Percentiles rank a stretch among this genome's conserved stretches.
Conservation (phyloP, 345 rosid species). For the Acer campestre region DNA sequence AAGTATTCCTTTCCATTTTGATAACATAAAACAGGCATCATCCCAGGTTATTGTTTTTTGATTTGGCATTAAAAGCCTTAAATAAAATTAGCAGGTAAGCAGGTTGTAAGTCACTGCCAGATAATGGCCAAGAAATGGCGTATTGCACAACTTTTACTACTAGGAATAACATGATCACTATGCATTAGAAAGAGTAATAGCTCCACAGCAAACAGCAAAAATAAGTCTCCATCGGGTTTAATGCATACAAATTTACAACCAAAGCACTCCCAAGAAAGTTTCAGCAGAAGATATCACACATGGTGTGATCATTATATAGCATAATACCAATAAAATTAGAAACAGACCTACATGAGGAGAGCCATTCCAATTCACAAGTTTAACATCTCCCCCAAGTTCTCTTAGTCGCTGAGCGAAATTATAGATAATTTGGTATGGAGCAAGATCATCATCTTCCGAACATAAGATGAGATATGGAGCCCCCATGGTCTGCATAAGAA, state of each 20-base stretch:
- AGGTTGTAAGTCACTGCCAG: not conserved
- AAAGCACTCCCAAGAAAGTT: conserved; percentile 8
- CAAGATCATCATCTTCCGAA: conserved; percentile 81
- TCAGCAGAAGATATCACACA: conserved; percentile 9
- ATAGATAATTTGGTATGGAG: conserved; percentile 68
- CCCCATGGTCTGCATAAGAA: conserved; percentile 58
- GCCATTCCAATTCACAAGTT: conserved; percentile 71
- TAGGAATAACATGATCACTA: not conserved
- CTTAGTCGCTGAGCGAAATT: conserved; percentile 71
- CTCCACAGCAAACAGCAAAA: conserved; percentile 2
- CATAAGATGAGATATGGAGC: conserved; percentile 84
- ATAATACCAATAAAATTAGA: conserved; percentile 10
- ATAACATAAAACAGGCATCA: not conserved
- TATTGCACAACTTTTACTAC: not conserved
- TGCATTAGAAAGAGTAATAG: not conserved
- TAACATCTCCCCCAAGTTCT: conserved; percentile 80
- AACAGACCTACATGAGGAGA: conserved; percentile 93
- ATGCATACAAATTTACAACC: not conserved
- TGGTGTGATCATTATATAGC: conserved; percentile 9
- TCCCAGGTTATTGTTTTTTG: not conserved
- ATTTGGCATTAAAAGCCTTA: not conserved
- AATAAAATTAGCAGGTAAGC: not conserved
- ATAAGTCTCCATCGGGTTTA: not conserved
- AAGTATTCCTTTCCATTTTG: not conserved
- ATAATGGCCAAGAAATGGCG: not conserved